These are phyloP conservation scores for Polyporus arcularius DNA, from an alignment of 768 basidiomycete species.

Conservation along the genomic window DNA sequence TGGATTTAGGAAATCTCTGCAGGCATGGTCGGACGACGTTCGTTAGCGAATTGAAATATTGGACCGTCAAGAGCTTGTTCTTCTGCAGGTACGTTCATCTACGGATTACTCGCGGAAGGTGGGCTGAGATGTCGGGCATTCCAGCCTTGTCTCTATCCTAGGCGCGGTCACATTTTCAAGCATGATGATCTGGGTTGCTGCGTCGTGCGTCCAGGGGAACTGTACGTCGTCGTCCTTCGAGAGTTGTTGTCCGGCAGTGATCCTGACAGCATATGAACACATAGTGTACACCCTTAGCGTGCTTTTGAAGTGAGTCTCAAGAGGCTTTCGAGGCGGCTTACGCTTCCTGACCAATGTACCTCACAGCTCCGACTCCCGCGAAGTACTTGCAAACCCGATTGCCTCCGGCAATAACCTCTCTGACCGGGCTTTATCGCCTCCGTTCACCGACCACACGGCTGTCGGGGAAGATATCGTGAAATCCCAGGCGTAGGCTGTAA, in stretches of 20 bases:
- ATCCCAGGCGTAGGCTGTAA: neutral
- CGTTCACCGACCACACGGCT: constrained; percentile 1
- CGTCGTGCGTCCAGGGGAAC: constrained; percentile 10
- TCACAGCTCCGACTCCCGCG: neutral
- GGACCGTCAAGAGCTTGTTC: constrained; percentile 13
- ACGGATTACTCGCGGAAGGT: too few species aligned
- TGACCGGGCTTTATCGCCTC: constrained; percentile 5
- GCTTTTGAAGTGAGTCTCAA: constrained; percentile 7
- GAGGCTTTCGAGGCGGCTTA: neutral
- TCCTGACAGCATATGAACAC: neutral
- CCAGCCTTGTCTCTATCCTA: constrained; percentile 4
- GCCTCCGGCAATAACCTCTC: neutral
- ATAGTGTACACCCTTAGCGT: constrained; percentile 17
- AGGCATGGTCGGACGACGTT: neutral
- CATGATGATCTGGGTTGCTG: constrained; percentile 6
- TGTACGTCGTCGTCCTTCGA: neutral
- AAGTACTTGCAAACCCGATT: neutral
- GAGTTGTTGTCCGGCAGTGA: too few species aligned
- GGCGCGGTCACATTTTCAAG: neutral
- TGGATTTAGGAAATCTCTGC: neutral
- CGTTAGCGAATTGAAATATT: constrained; percentile 1
- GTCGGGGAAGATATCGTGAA: constrained; percentile 7
- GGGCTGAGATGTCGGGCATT: neutral
- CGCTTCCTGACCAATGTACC: neutral
- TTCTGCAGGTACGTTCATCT: constrained; percentile 2